Evolutionary conservation across 495 filamentous ascomycete species (phyloP).

Genomic region (Letharia lupina): DNA sequence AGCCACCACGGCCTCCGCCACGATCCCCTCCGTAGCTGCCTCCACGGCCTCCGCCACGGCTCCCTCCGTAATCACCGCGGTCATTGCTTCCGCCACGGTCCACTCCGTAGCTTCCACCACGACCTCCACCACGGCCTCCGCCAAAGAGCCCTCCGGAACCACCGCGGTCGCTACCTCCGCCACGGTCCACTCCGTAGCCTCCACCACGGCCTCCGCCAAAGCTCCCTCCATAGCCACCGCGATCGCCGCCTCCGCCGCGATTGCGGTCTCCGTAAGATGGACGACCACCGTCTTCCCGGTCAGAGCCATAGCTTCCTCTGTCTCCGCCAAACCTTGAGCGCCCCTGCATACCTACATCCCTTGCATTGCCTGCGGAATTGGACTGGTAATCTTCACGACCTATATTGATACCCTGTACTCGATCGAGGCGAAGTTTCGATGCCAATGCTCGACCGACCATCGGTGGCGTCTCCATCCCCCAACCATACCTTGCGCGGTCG

Average conservation of each 20-base stretch:
- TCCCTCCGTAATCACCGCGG: too few relatives aligned
- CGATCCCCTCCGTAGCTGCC: slow-evolving; percentile 3
- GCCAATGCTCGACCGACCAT: slow-evolving; percentile 37
- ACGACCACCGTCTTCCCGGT: slow-evolving; percentile 3
- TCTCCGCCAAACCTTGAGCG: not conserved
- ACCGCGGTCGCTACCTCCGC: not conserved
- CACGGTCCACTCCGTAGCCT: slow-evolving; percentile 3
- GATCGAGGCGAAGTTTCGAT: slow-evolving; percentile 38
- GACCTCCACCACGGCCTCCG: slow-evolving; percentile 2
- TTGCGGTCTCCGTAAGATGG: slow-evolving; percentile 4
- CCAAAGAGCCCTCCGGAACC: not conserved
- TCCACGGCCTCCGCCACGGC: not conserved
- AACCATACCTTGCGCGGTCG: slow-evolving; percentile 50
- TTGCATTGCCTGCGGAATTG: not conserved
- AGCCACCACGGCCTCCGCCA: not conserved
- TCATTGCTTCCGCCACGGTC: not conserved
- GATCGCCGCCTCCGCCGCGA: not conserved
- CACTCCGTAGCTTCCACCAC: slow-evolving; percentile 9
- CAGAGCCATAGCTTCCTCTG: not conserved
- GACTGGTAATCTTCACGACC: slow-evolving; percentile 20
- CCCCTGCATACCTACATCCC: not conserved
- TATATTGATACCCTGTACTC: slow-evolving; percentile 40
- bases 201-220: slow-evolving; percentile 7
- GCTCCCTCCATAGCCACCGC: slow-evolving; percentile 2
- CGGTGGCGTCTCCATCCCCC: slow-evolving; percentile 53